Evolutionary conservation across 164 flowering plant species (phyloP).

Genomic region (Stephania cephalantha): DNA sequence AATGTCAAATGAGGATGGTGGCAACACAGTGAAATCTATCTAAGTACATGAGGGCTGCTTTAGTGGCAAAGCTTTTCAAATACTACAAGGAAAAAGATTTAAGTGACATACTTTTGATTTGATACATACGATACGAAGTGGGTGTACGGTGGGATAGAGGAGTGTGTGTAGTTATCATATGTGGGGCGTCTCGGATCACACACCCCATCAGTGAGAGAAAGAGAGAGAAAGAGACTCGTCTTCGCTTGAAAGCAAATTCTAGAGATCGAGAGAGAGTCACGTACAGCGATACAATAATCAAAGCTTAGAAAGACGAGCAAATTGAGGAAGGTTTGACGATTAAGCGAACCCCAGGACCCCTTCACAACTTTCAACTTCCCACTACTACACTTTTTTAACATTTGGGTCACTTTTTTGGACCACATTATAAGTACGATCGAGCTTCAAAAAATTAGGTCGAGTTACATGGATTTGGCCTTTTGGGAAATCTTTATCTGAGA

Average conservation of each 20-base stretch:
- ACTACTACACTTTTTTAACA: background rate
- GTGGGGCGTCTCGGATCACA: slow-evolving; percentile 17
- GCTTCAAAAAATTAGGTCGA: background rate
- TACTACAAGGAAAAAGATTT: too few relatives aligned
- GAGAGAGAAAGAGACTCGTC: background rate
- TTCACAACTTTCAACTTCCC: background rate
- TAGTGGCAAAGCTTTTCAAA: too few relatives aligned
- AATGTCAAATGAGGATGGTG: too few relatives aligned
- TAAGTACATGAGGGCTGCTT: too few relatives aligned
- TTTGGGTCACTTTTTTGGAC: background rate
- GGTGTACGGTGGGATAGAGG: too few relatives aligned
- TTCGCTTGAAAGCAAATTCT: slow-evolving; percentile 16
- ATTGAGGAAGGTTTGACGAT: background rate
- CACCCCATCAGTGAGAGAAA: background rate
- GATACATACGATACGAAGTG: too few relatives aligned
- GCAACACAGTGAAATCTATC: too few relatives aligned
- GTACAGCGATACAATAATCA: background rate
- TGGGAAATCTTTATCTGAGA: background rate
- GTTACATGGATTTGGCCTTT: background rate
- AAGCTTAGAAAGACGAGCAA: background rate
- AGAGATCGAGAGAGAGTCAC: too few relatives aligned
- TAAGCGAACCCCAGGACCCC: background rate
- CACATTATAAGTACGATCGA: background rate
- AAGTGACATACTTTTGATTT: too few relatives aligned
- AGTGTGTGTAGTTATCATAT: background rate